Evolutionary conservation across 805 yeast species (phyloP).

Genomic region (Metschnikowia gruessii): DNA sequence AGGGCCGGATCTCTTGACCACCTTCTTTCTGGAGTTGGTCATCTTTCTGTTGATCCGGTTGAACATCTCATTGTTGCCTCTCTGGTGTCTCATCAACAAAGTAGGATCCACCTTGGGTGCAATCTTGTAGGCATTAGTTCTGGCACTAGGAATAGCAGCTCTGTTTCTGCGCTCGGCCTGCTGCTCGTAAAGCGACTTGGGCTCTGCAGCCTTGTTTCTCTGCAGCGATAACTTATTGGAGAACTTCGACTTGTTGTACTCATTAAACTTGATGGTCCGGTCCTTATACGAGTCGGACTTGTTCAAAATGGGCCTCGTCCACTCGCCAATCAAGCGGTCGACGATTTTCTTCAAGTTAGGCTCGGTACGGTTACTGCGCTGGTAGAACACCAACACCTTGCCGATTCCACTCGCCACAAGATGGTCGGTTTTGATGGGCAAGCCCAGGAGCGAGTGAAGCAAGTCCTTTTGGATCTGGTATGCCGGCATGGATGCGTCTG

Average conservation of each 20-base stretch:
- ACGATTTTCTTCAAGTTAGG: conserved; percentile 82
- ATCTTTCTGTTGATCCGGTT: conserved; percentile 67
- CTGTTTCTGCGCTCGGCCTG: conserved; percentile 88
- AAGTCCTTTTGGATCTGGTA: conserved; percentile 91
- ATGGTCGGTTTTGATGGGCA: conserved; percentile 95
- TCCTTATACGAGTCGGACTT: conserved; percentile 93
- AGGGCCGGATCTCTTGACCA: conserved; percentile 64
- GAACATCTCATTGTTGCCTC: conserved; percentile 71
- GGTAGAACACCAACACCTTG: conserved; percentile 89
- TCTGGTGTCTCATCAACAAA: conserved; percentile 44
- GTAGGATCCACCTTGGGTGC: conserved; percentile 77
- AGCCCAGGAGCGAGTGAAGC: conserved; percentile 64
- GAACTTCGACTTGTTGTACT: conserved; percentile 60
- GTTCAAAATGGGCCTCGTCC: conserved; percentile 98
- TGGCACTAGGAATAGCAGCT: conserved; percentile 93
- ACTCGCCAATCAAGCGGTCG: conserved; percentile 87
- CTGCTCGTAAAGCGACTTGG: conserved; percentile 74
- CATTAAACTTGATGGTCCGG: conserved; percentile 64
- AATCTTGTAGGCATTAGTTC: conserved; percentile 82
- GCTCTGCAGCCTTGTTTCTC: conserved; percentile 31
- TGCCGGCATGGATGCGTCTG: conserved; percentile 97
- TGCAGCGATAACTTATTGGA: conserved; percentile 40
- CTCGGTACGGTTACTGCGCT: conserved; percentile 85
- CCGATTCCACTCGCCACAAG: conserved; percentile 93
- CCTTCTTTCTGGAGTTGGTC: conserved; percentile 47